These are phyloP conservation scores for Saturnispora dispora DNA, from an alignment of 805 yeast species.

Conservation along the genomic window DNA sequence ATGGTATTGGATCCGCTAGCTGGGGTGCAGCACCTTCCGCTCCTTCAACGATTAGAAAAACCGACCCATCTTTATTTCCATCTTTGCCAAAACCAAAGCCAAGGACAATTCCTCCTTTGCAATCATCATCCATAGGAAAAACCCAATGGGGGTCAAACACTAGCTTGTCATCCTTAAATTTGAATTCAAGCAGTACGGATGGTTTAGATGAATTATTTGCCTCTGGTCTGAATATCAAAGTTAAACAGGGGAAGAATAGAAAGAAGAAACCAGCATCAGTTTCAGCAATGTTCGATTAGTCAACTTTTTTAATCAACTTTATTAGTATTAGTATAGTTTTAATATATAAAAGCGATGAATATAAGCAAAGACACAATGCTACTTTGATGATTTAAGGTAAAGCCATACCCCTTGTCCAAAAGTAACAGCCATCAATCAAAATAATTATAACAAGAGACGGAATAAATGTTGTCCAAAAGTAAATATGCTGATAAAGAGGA, in stretches of 20 bases:
- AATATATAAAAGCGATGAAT: background rate
- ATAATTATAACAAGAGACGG: slow-evolving; percentile 42
- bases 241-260: slow-evolving; percentile 41
- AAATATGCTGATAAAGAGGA: slow-evolving; percentile 33
- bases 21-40: background rate
- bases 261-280: slow-evolving; percentile 23
- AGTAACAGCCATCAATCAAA: slow-evolving; percentile 59
- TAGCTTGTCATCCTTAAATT: background rate
- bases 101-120: slow-evolving; percentile 47
- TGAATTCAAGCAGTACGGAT: slow-evolving; percentile 10
- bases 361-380: background rate
- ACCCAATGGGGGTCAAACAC: slow-evolving; percentile 27
- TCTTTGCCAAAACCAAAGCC: slow-evolving; percentile 31
- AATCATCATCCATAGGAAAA: slow-evolving; percentile 30
- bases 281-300: background rate
- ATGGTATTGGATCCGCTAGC: background rate
- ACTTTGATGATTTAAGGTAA: background rate
- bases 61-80: slow-evolving; percentile 21
- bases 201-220: slow-evolving; percentile 1
- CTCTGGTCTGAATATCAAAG: slow-evolving; percentile 9
- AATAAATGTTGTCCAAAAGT: slow-evolving; percentile 41
- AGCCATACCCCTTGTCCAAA: slow-evolving; percentile 49
- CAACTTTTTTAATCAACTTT: background rate
- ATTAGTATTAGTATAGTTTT: background rate
- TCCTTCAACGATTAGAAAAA: slow-evolving; percentile 8